These are phyloP conservation scores for Ogataea degrootiae DNA, from an alignment of 805 yeast species.

Conservation along the genomic window DNA sequence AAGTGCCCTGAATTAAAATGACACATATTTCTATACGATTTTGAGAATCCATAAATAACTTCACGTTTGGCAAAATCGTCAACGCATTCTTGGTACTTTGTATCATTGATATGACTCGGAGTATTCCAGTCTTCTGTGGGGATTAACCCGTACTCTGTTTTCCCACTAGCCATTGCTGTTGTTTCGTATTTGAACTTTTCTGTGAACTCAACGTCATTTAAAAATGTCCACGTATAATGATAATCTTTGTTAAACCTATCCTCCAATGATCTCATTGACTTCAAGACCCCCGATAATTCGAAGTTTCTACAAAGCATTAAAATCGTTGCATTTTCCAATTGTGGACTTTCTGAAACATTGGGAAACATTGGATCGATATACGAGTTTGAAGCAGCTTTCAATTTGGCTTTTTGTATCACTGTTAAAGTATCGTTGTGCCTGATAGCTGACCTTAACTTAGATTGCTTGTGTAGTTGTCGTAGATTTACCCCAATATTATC, in stretches of 20 bases:
- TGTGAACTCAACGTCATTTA: slow-evolving; percentile 69
- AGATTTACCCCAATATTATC: slow-evolving; percentile 4
- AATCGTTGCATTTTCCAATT: slow-evolving; percentile 77
- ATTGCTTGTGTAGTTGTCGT: slow-evolving; percentile 8
- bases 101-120: slow-evolving; percentile 66
- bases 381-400: slow-evolving; percentile 37
- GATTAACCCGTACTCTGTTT: slow-evolving; percentile 59
- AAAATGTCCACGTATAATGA: slow-evolving; percentile 73
- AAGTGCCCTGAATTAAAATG: slow-evolving; percentile 90
- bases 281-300: slow-evolving; percentile 70
- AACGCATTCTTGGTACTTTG: slow-evolving; percentile 44
- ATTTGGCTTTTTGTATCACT: slow-evolving; percentile 12
- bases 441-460: slow-evolving; percentile 3
- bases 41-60: slow-evolving; percentile 60
- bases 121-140: slow-evolving; percentile 72
- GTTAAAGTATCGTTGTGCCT: slow-evolving; percentile 10
- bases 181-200: slow-evolving; percentile 60
- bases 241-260: slow-evolving; percentile 66
- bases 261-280: slow-evolving; percentile 72
- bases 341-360: slow-evolving; percentile 2
- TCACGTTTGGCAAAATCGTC: slow-evolving; percentile 39
- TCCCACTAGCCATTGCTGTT: slow-evolving; percentile 59
- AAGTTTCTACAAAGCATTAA: slow-evolving; percentile 83
- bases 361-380: slow-evolving; percentile 30
- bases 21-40: slow-evolving; percentile 89